These are phyloP conservation scores for Cyclotella choctawhatcheeana DNA, from an alignment of 108 stramenopile species.

Conservation along the genomic window DNA sequence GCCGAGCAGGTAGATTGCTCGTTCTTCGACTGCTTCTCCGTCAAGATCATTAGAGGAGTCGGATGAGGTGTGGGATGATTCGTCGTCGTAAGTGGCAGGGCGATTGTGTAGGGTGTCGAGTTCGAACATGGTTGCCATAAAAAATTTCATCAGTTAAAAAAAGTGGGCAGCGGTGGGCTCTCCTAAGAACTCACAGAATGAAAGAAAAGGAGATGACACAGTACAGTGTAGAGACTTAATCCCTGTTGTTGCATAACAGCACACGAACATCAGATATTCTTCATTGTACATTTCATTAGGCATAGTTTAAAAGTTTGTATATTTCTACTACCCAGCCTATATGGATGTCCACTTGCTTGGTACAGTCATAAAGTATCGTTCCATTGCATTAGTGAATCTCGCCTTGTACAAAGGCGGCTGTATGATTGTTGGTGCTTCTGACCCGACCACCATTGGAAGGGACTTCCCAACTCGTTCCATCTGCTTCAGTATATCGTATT, in stretches of 20 bases:
- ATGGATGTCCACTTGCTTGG: slow-evolving; percentile 96
- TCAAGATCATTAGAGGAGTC: neutral
- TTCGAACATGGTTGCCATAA: slow-evolving; percentile 20
- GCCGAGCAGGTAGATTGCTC: slow-evolving; percentile 1
- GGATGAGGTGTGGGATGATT: neutral
- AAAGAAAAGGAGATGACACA: too few species aligned
- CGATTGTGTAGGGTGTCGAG: neutral
- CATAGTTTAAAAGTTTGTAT: too few species aligned
- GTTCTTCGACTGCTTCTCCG: neutral
- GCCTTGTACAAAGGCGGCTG: slow-evolving; percentile 95
- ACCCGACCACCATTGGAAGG: slow-evolving; percentile 97
- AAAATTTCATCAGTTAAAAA: too few species aligned
- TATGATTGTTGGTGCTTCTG: slow-evolving; percentile 97
- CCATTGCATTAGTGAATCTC: slow-evolving; percentile 96
- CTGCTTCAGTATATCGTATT: slow-evolving; percentile 98
- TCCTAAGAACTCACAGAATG: too few species aligned
- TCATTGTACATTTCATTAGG: too few species aligned
- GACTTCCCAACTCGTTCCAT: slow-evolving; percentile 96
- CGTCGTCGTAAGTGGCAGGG: neutral
- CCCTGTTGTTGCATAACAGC: too few species aligned
- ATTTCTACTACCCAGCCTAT: too few species aligned
- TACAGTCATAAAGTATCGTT: slow-evolving; percentile 96
- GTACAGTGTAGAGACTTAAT: too few species aligned
- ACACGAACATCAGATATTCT: too few species aligned
- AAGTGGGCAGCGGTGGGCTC: too few species aligned